These are phyloP conservation scores for Rhodosorus marinus DNA, from an alignment of 23 red algal species.

Conservation along the genomic window DNA sequence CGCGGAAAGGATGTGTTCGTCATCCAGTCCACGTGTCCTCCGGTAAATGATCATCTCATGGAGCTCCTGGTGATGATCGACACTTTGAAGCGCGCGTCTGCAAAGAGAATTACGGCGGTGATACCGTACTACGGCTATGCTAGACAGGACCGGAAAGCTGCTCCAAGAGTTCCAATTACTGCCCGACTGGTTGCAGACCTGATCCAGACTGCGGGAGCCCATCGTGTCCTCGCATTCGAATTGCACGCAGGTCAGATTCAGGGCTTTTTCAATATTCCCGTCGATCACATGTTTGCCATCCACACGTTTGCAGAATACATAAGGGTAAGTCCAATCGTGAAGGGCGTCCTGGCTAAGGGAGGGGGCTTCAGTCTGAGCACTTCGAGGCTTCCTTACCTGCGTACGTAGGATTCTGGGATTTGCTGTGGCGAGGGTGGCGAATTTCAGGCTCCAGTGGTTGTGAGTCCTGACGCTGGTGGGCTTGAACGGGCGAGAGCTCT, in stretches of 20 bases:
- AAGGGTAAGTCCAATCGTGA: conserved; percentile 8
- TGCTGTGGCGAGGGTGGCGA: not conserved
- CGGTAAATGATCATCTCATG: conserved; percentile 98
- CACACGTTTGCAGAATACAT: conserved; percentile 82
- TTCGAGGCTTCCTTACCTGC: no score
- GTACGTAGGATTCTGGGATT: no score
- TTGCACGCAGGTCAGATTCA: conserved; percentile 98
- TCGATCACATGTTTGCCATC: conserved; percentile 96
- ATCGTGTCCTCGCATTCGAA: conserved; percentile 92
- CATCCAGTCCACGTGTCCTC: conserved; percentile 82
- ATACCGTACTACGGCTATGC: conserved; percentile 98
- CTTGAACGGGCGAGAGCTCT: conserved; percentile 90
- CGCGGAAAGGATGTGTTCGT: conserved; percentile 98
- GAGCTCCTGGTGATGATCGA: conserved; percentile 97
- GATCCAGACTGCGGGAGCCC: conserved; percentile 69
- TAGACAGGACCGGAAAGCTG: conserved; percentile 82
- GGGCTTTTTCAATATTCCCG: conserved; percentile 98
- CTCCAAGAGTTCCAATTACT: conserved; percentile 91
- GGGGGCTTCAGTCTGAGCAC: no score
- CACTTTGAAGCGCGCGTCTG: conserved; percentile 91
- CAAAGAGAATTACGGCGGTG: conserved; percentile 94
- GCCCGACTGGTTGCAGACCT: conserved; percentile 89
- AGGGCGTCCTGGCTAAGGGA: conserved; percentile 7
- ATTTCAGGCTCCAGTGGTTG: conserved; percentile 26
- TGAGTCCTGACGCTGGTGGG: conserved; percentile 89